Conservation (phyloP, 352 stramenopile genomes). For the Phytophthora vignae region DNA sequence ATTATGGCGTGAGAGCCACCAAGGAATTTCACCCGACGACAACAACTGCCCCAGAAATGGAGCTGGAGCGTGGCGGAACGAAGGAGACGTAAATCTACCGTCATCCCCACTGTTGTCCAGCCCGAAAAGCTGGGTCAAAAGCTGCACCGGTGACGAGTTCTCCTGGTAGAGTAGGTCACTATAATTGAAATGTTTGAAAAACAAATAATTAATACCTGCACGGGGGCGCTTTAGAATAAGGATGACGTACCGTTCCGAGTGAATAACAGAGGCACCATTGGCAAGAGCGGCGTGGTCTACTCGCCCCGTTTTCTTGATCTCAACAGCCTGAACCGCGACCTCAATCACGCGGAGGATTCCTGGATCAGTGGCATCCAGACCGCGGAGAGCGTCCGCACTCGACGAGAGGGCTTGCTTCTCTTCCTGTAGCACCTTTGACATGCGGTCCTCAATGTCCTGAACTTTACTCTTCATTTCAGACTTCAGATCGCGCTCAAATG, state of each 20-base stretch:
- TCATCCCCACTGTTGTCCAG: conserved; percentile 24
- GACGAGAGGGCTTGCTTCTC: conserved; percentile 67
- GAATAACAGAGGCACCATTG: conserved; percentile 71
- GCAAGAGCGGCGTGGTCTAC: conserved; percentile 74
- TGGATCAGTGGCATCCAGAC: conserved; percentile 63
- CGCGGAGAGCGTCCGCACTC: conserved; percentile 57
- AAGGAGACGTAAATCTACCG: conserved; percentile 64
- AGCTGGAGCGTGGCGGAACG: conserved; percentile 51
- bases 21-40: conserved; percentile 61
- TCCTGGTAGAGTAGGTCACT: conserved; percentile 68
- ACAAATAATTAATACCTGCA: background rate
- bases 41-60: conserved; percentile 48
- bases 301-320: conserved; percentile 64
- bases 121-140: conserved; percentile 44
- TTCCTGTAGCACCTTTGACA: conserved; percentile 63
- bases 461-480: conserved; percentile 60
- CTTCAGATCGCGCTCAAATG: conserved; percentile 51
- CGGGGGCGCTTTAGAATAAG: background rate
- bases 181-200: background rate
- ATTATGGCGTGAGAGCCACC: conserved; percentile 84
- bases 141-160: conserved; percentile 39
- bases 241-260: conserved; percentile 55
- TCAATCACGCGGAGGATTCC: conserved; percentile 49
- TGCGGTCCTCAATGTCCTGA: conserved; percentile 61
- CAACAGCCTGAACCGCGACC: conserved; percentile 61